A percentile compares a stretch with the other conserved stretches of the same genome.
Conservation (phyloP, 2,329 filamentous ascomycete species). For the Westerdykella aurantiaca region DNA sequence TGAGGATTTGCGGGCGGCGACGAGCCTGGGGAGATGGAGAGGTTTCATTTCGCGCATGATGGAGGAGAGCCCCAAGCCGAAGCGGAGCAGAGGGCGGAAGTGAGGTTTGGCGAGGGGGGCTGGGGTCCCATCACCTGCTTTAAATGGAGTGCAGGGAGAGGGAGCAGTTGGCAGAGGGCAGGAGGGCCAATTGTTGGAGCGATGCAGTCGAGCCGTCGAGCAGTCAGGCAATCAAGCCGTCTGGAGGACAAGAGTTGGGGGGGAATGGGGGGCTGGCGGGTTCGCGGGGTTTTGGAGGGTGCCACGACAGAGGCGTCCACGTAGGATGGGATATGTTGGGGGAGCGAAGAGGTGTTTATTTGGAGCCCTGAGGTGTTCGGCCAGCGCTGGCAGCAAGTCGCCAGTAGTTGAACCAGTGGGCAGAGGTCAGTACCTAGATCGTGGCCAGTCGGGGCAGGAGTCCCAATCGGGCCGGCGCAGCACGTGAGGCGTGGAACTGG, state of each 20-base stretch:
- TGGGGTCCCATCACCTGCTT: constrained; percentile 36
- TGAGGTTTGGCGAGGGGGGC: constrained; percentile 18
- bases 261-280: constrained; percentile 19
- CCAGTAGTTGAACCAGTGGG: constrained; percentile 6
- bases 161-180: no score
- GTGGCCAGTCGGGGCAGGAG: constrained; percentile 15
- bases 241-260: constrained; percentile 23
- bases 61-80: constrained; percentile 9
- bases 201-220: constrained; percentile 9
- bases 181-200: constrained; percentile 4
- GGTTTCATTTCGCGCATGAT: constrained; percentile 38
- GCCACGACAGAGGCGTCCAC: constrained; percentile 37
- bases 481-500: constrained; percentile 23
- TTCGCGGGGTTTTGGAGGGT: constrained; percentile 24
- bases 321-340: constrained; percentile 16
- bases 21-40: constrained; percentile 35
- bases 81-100: constrained; percentile 23
- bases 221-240: no score
- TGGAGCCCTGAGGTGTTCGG: constrained; percentile 1
- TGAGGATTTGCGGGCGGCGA: constrained; percentile 34
- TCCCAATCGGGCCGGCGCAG: constrained; percentile 24
- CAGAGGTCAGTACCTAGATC: no score
- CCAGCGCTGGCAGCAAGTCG: no score
- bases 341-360: constrained; percentile 22
- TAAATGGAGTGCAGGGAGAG: constrained; percentile 16